Conservation (phyloP, 192 early-diverging fungal species). For the Spinellus fusiger region DNA sequence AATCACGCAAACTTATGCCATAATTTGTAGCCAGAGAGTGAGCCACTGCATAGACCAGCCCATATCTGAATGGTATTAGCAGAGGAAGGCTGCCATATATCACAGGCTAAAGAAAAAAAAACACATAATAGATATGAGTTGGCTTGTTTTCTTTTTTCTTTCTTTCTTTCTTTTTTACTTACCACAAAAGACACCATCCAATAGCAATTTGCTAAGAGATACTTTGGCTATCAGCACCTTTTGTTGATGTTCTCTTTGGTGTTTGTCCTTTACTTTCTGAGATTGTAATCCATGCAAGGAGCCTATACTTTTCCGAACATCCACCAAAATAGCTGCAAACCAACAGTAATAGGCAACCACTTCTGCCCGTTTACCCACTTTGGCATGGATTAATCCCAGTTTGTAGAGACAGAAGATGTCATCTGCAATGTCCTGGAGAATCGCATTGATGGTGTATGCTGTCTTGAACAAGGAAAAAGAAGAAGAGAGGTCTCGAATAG, state of each 20-base stretch:
- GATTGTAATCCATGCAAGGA: slow-evolving; percentile 24
- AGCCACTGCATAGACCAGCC: slow-evolving; percentile 45
- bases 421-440: slow-evolving; percentile 63
- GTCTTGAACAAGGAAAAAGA: neutral
- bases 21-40: slow-evolving; percentile 43
- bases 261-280: neutral
- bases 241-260: slow-evolving; percentile 17
- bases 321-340: slow-evolving; percentile 65
- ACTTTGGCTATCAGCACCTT: slow-evolving; percentile 29
- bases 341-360: slow-evolving; percentile 60
- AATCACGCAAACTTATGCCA: slow-evolving; percentile 34
- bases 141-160: too few species aligned
- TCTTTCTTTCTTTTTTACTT: too few species aligned
- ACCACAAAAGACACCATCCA: slow-evolving; percentile 75
- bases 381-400: slow-evolving; percentile 53
- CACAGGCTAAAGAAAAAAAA: slow-evolving; percentile 40
- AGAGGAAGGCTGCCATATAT: slow-evolving; percentile 42
- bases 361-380: slow-evolving; percentile 46
- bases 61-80: slow-evolving; percentile 45
- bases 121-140: slow-evolving; percentile 2
- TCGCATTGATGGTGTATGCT: slow-evolving; percentile 7
- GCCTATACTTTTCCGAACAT: slow-evolving; percentile 50
- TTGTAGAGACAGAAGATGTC: slow-evolving; percentile 71
- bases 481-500: slow-evolving; percentile 43
- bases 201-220: slow-evolving; percentile 56